Conservation (phyloP, 345 rosid genomes). For the Citrus medica region DNA sequence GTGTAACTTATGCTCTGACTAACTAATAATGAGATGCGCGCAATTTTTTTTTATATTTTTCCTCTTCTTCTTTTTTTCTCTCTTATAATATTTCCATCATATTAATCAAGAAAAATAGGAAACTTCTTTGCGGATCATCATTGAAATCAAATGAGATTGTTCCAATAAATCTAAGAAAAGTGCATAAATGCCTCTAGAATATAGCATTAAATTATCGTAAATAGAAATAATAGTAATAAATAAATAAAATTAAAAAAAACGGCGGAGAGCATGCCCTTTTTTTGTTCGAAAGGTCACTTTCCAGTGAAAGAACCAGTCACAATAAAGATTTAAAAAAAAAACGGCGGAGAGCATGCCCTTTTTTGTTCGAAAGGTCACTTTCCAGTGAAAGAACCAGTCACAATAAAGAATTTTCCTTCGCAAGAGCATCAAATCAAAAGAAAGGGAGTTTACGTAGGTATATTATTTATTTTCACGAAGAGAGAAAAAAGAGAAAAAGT, state of each 20-base stretch:
- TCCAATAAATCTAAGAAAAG: too few species aligned
- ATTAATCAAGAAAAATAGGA: too few species aligned
- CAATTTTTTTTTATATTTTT: too few species aligned
- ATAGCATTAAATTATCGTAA: not conserved
- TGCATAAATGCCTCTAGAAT: too few species aligned
- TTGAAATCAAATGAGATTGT: not conserved
- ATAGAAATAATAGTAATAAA: too few species aligned
- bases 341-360: not conserved
- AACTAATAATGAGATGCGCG: too few species aligned
- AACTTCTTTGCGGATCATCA: not conserved
- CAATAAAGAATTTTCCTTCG: not conserved
- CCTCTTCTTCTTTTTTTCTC: too few species aligned
- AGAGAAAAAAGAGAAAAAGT: not conserved
- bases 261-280: not conserved
- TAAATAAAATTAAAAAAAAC: too few species aligned
- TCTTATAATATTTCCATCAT: too few species aligned
- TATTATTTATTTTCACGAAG: not conserved
- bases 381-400: not conserved
- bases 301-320: not conserved
- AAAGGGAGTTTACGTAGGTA: conserved; percentile 8
- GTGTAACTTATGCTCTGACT: too few species aligned
- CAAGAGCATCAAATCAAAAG: conserved; percentile 21
- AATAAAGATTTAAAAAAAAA: not conserved
- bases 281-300: conserved; percentile 4
- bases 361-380: not conserved